These are phyloP conservation scores for Solanum raphanifolium DNA, from an alignment of 257 asterid genomes.

Conservation along the genomic window DNA sequence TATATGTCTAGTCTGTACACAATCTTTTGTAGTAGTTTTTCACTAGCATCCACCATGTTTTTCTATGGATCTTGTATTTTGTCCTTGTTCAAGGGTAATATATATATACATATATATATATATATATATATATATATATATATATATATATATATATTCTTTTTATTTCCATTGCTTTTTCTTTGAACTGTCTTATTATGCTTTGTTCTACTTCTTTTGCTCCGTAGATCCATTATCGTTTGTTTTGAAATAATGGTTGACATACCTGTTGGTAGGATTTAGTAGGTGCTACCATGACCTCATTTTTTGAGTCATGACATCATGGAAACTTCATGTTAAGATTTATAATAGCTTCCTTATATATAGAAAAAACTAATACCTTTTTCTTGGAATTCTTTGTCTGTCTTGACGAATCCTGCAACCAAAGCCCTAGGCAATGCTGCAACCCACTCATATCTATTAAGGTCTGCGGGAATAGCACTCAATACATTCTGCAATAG, in stretches of 20 bases:
- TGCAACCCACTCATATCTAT: conserved; percentile 60
- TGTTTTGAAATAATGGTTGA: no score
- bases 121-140: no score
- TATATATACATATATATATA: no score
- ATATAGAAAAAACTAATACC: conserved; percentile 17
- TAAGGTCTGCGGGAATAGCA: conserved; percentile 62
- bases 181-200: no score
- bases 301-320: not conserved
- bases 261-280: not conserved
- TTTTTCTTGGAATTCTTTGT: conserved; percentile 65
- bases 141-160: no score
- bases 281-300: not conserved
- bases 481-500: conserved; percentile 56
- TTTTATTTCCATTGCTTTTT: no score
- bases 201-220: no score
- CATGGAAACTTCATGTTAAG: not conserved
- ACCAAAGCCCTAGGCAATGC: conserved; percentile 85
- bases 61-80: not conserved
- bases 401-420: conserved; percentile 69
- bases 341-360: not conserved
- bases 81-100: not conserved
- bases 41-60: not conserved
- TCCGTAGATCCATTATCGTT: no score
- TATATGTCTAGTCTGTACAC: not conserved
- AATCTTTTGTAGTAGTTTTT: not conserved